These are phyloP conservation scores for Jaapia argillacea DNA, from an alignment of 768 basidiomycete species.

Conservation along the genomic window DNA sequence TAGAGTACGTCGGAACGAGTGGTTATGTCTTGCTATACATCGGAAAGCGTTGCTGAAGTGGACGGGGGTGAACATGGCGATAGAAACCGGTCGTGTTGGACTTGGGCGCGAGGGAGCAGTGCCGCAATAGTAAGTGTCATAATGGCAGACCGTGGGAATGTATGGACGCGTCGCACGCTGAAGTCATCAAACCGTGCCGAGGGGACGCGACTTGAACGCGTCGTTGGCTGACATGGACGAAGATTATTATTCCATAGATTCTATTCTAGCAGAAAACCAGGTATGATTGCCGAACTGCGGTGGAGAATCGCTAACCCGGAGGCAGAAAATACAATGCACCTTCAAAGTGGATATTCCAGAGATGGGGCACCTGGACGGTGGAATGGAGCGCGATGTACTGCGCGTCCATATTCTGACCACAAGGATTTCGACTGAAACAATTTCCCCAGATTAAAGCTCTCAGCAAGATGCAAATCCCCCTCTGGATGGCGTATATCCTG, in stretches of 20 bases:
- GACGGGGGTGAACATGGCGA: no score
- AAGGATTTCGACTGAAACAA: not conserved
- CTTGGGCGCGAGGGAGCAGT: no score
- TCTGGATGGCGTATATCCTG: conserved; percentile 87
- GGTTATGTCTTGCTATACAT: not conserved
- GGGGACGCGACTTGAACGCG: not conserved
- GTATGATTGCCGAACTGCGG: conserved; percentile 22
- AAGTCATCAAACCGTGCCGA: conserved; percentile 1
- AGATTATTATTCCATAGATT: conserved; percentile 88
- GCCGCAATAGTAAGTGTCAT: no score
- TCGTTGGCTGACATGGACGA: conserved; percentile 86
- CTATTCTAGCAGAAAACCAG: conserved; percentile 89
- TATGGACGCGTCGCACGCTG: not conserved
- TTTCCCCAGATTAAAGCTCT: conserved; percentile 56
- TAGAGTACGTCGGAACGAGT: not conserved
- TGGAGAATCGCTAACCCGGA: not conserved
- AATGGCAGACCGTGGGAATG: no score
- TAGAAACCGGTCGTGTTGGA: no score
- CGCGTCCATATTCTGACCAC: not conserved
- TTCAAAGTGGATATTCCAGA: conserved; percentile 80
- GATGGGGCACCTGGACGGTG: conserved; percentile 86
- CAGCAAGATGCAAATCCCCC: conserved; percentile 74
- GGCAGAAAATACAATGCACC: conserved; percentile 86
- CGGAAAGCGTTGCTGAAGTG: no score
- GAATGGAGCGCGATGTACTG: conserved; percentile 68